Evolutionary conservation across 352 stramenopile genomes (phyloP).

Genomic region (Pythium rishiriense): DNA sequence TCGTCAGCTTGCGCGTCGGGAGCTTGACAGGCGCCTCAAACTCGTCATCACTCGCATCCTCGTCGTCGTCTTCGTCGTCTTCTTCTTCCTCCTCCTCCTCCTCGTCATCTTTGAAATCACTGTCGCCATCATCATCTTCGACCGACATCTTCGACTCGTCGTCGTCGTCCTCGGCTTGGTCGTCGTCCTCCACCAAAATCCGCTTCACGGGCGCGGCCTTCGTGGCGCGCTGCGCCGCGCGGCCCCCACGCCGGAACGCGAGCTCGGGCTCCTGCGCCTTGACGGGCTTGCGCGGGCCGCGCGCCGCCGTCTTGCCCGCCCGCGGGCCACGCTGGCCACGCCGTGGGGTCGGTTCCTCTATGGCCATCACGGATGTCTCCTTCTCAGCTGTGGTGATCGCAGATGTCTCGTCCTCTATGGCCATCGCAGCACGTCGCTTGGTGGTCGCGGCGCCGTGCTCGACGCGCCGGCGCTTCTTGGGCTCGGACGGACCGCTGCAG

Average conservation of each 20-base stretch:
- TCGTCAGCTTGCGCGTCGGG: constrained; percentile 19
- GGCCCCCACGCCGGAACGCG: constrained; percentile 14
- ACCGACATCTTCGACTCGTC: constrained; percentile 8
- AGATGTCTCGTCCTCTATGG: background rate
- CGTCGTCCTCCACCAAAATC: constrained; percentile 2
- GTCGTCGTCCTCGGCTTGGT: constrained; percentile 19
- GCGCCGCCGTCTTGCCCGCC: constrained; percentile 1
- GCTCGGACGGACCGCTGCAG: too few species aligned
- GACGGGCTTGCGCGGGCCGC: constrained; percentile 8
- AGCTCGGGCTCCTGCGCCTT: constrained; percentile 26
- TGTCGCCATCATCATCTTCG: constrained; percentile 30
- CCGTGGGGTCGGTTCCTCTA: background rate
- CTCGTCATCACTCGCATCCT: constrained; percentile 34
- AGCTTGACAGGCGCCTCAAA: constrained; percentile 29
- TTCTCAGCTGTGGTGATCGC: background rate
- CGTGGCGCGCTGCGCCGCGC: constrained; percentile 11
- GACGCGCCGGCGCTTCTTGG: background rate
- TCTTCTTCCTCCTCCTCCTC: constrained; percentile 39
- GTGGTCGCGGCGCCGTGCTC: background rate
- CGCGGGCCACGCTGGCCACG: background rate
- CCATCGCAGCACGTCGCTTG: background rate
- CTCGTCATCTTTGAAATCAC: constrained; percentile 31
- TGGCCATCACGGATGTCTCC: background rate
- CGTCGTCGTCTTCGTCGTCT: constrained; percentile 37
- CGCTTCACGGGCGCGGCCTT: constrained; percentile 1